Evolutionary conservation across 1,284 basidiomycete genomes (phyloP).

Genomic region (Macrocystidia cucumis): DNA sequence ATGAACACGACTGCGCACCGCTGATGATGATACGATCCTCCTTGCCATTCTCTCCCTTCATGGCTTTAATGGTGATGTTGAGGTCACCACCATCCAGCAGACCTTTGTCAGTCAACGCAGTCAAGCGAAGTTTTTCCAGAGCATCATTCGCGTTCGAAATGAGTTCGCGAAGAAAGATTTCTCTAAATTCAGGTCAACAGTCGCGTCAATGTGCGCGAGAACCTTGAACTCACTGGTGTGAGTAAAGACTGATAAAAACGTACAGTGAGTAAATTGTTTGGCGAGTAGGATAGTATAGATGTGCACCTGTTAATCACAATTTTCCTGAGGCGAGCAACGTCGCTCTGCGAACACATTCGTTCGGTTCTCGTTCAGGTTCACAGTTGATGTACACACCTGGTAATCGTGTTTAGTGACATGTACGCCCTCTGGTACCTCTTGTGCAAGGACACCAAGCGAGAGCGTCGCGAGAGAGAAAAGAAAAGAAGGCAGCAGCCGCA

Average conservation of each 20-base stretch:
- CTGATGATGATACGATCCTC: slow-evolving; percentile 74
- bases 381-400: slow-evolving; percentile 46
- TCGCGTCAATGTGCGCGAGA: slow-evolving; percentile 2
- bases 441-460: slow-evolving; percentile 40
- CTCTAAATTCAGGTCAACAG: slow-evolving; percentile 35
- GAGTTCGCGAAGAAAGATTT: slow-evolving; percentile 90
- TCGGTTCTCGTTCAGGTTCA: slow-evolving; percentile 1
- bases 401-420: slow-evolving; percentile 76
- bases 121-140: slow-evolving; percentile 85
- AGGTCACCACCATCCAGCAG: slow-evolving; percentile 66
- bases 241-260: slow-evolving; percentile 66
- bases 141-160: slow-evolving; percentile 95
- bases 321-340: slow-evolving; percentile 84
- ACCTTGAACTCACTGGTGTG: slow-evolving; percentile 47
- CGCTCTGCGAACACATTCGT: slow-evolving; percentile 52
- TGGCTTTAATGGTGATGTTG: slow-evolving; percentile 83
- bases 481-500: slow-evolving; percentile 55
- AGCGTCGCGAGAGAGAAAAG: slow-evolving; percentile 44
- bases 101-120: slow-evolving; percentile 71
- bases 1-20: slow-evolving; percentile 34
- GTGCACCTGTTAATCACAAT: slow-evolving; percentile 83
- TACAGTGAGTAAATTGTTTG: slow-evolving; percentile 3
- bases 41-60: slow-evolving; percentile 57
- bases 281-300: background rate
- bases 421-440: slow-evolving; percentile 44